phyloP scores from a whole-genome alignment of 306 rosid species.

The Begonia masoniana region DNA sequence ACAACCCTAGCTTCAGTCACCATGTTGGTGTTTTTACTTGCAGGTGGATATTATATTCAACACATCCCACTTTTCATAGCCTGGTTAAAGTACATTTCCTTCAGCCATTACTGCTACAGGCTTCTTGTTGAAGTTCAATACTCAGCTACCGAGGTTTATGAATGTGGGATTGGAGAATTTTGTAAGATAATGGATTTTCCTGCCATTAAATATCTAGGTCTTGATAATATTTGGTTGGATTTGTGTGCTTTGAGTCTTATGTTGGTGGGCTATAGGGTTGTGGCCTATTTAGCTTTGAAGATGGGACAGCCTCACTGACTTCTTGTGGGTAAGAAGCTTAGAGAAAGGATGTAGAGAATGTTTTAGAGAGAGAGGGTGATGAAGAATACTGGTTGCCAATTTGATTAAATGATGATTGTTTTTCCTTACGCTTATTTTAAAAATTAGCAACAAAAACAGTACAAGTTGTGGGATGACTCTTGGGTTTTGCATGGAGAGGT shows the following conservation, averaged over 20 bases:
- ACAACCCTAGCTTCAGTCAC: slow-evolving; percentile 81
- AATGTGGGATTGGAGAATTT: slow-evolving; percentile 29
- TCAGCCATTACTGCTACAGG: slow-evolving; percentile 75
- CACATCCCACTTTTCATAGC: slow-evolving; percentile 58
- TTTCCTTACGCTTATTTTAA: too few relatives aligned
- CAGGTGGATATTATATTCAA: slow-evolving; percentile 86
- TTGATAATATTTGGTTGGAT: slow-evolving; percentile 48
- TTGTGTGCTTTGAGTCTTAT: slow-evolving; percentile 58
- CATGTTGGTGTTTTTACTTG: slow-evolving; percentile 69
- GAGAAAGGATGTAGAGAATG: neutral
- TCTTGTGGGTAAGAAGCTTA: neutral
- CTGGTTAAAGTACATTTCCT: slow-evolving; percentile 78
- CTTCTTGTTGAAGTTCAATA: slow-evolving; percentile 76
- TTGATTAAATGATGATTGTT: too few relatives aligned
- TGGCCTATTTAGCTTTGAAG: slow-evolving; percentile 66
- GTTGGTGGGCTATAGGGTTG: slow-evolving; percentile 65
- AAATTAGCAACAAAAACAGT: too few relatives aligned
- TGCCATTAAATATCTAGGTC: slow-evolving; percentile 40
- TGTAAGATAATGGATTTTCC: slow-evolving; percentile 55
- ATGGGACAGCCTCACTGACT: slow-evolving; percentile 9
- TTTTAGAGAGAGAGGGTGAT: too few relatives aligned
- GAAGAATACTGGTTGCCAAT: too few relatives aligned
- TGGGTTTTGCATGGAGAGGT: too few relatives aligned
- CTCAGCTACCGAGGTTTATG: slow-evolving; percentile 42
- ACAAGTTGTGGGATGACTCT: too few relatives aligned